Evolutionary conservation across 768 basidiomycete species (phyloP).

Genomic region (Scleroderma bovista): DNA sequence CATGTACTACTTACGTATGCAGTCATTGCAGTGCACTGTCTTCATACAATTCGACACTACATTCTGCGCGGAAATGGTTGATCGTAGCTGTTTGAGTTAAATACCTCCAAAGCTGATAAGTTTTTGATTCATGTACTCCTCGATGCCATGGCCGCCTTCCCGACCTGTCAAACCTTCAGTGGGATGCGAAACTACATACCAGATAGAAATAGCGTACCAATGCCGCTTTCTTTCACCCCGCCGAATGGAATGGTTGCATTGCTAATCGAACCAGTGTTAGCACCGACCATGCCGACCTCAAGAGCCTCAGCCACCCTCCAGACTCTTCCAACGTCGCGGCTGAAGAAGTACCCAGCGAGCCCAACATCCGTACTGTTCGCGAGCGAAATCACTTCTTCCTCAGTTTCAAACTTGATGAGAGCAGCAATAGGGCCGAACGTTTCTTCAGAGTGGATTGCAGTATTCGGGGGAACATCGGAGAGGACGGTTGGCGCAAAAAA

Average conservation of each 20-base stretch:
- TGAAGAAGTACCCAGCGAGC: conserved; percentile 93
- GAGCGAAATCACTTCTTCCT: conserved; percentile 83
- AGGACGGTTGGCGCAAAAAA: conserved; percentile 91
- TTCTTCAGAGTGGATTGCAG: conserved; percentile 73
- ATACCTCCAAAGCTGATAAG: conserved; percentile 77
- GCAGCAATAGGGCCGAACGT: conserved; percentile 94
- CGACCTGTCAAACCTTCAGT: conserved; percentile 41
- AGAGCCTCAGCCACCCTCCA: conserved; percentile 94
- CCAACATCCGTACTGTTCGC: conserved; percentile 85
- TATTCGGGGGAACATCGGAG: conserved; percentile 68
- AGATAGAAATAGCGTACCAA: conserved; percentile 35
- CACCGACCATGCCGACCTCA: conserved; percentile 91
- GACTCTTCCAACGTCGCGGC: conserved; percentile 77
- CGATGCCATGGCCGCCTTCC: conserved; percentile 87
- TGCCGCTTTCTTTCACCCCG: conserved; percentile 86
- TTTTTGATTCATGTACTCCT: conserved; percentile 83
- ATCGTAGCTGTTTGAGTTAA: conserved; percentile 14
- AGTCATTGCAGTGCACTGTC: not conserved
- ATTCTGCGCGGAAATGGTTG: not conserved
- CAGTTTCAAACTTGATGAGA: conserved; percentile 85
- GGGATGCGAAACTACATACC: not conserved
- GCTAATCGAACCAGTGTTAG: conserved; percentile 76
- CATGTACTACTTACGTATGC: no score
- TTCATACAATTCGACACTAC: not conserved
- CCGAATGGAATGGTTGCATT: conserved; percentile 84